Evolutionary conservation across 257 asterid species (phyloP).

Genomic region (Handroanthus guayacan): DNA sequence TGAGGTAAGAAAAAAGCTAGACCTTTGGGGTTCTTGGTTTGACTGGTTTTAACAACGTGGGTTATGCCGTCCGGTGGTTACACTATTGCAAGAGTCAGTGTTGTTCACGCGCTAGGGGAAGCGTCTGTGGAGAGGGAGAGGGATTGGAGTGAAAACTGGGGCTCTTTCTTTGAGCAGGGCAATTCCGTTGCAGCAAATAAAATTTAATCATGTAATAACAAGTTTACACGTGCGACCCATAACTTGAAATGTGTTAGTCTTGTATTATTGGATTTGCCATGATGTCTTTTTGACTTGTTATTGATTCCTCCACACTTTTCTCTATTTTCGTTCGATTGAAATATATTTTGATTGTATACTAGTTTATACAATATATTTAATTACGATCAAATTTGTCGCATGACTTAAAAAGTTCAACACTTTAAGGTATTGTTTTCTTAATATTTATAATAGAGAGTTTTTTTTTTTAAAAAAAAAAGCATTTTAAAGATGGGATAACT

Average conservation of each 20-base stretch:
- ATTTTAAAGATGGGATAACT: no score
- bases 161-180: neutral
- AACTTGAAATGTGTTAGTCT: neutral
- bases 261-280: neutral
- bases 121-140: constrained; percentile 11
- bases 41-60: constrained; percentile 40
- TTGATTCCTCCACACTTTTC: neutral
- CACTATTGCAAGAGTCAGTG: constrained; percentile 6
- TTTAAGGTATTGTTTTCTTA: no score
- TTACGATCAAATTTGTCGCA: no score
- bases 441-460: no score
- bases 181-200: neutral
- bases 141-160: constrained; percentile 4
- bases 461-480: no score
- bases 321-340: no score
- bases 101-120: constrained; percentile 31
- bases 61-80: constrained; percentile 33
- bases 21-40: constrained; percentile 23
- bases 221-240: constrained; percentile 29
- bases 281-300: neutral
- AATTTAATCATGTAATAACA: neutral
- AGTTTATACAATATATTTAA: no score
- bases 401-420: no score
- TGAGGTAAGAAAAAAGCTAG: neutral
- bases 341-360: no score